These are phyloP conservation scores for Pseudocercospora musae DNA, from an alignment of 2,329 filamentous ascomycete genomes.

Conservation along the genomic window DNA sequence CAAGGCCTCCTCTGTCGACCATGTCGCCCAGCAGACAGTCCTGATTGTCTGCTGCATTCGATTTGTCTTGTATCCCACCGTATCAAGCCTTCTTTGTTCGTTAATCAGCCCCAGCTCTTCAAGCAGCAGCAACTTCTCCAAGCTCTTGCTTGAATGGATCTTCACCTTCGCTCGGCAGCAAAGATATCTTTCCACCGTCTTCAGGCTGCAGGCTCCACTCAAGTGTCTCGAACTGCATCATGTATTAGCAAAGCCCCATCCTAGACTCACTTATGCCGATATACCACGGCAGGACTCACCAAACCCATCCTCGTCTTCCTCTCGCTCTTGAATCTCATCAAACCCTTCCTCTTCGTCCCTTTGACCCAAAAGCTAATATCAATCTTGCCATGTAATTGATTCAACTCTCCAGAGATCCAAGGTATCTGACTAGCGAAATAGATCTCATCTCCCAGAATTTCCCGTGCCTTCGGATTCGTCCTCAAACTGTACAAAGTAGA, in stretches of 20 bases:
- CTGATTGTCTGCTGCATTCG: neutral
- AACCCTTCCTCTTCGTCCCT: conserved; percentile 66
- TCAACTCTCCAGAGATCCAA: conserved; percentile 65
- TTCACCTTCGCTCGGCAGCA: conserved; percentile 62
- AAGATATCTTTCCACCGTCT: conserved; percentile 65
- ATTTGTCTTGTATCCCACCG: neutral
- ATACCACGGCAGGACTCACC: conserved; percentile 41
- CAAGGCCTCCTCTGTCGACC: neutral
- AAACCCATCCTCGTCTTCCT: conserved; percentile 62
- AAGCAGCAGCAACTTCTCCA: neutral
- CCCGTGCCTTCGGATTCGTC: conserved; percentile 70
- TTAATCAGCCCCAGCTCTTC: neutral
- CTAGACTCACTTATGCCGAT: neutral
- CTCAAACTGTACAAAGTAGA: conserved; percentile 89
- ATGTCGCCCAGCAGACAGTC: neutral
- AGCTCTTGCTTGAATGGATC: conserved; percentile 59
- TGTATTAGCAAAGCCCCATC: conserved; percentile 6
- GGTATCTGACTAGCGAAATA: conserved; percentile 50
- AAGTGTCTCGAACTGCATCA: conserved; percentile 70
- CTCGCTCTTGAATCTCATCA: conserved; percentile 77
- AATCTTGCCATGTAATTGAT: conserved; percentile 88
- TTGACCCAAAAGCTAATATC: conserved; percentile 84
- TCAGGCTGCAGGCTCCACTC: conserved; percentile 81
- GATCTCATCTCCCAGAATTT: conserved; percentile 70
- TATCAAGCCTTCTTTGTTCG: neutral